These are phyloP conservation scores for Strobilomyces confusus DNA, from an alignment of 768 basidiomycete species.

Conservation along the genomic window DNA sequence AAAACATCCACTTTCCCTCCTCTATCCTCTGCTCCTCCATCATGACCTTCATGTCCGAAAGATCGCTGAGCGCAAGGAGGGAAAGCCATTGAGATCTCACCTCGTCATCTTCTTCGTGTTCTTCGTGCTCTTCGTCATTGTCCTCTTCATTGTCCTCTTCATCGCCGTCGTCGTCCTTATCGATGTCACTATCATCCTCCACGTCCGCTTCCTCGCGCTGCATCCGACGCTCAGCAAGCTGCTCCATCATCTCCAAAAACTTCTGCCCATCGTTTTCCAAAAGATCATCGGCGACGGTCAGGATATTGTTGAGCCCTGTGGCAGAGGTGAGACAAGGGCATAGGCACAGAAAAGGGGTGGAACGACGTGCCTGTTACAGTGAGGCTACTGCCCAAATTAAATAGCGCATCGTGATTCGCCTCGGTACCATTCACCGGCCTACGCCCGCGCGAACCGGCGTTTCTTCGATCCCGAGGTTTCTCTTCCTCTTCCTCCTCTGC, in stretches of 20 bases:
- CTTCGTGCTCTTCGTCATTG: constrained; percentile 53
- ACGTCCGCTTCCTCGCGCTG: constrained; percentile 78
- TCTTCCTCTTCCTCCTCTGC: constrained; percentile 52
- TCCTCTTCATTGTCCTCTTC: constrained; percentile 66
- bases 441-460: constrained; percentile 33
- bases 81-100: background rate
- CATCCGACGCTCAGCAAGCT: constrained; percentile 91
- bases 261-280: constrained; percentile 98
- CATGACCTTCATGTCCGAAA: constrained; percentile 48
- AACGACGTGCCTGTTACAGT: constrained; percentile 68
- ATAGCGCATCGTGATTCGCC: constrained; percentile 58
- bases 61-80: constrained; percentile 7
- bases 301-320: constrained; percentile 83
- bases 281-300: constrained; percentile 97
- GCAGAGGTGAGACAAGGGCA: constrained; percentile 18
- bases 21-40: constrained; percentile 99
- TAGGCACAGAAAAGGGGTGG: background rate
- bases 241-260: constrained; percentile 99
- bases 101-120: constrained; percentile 28
- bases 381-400: constrained; percentile 76
- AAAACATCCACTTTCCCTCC: constrained; percentile 99
- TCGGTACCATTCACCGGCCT: constrained; percentile 43
- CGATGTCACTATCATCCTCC: constrained; percentile 59
- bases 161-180: constrained; percentile 54
- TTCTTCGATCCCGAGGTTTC: constrained; percentile 39